Evolutionary conservation across 2,329 filamentous ascomycete genomes (phyloP).

Genomic region (Penicillium sp.): DNA sequence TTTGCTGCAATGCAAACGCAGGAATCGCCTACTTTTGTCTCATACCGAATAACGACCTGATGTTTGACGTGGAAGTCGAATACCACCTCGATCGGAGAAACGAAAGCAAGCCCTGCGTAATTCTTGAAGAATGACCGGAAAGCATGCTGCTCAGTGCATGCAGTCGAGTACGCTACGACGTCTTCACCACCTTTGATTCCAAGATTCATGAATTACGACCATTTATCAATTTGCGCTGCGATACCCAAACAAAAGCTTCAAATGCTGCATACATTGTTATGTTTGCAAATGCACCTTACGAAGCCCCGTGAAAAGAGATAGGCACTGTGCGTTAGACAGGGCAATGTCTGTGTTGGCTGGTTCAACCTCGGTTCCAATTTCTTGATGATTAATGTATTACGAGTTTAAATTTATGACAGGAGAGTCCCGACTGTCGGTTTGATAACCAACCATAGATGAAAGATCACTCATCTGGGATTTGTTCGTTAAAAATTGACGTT

Average conservation of each 20-base stretch:
- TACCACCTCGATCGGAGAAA: background rate
- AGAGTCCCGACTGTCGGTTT: background rate
- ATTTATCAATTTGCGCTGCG: background rate
- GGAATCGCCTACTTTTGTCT: conserved; percentile 7
- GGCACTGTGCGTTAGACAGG: background rate
- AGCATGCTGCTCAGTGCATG: background rate
- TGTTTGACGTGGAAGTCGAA: background rate
- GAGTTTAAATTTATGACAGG: conserved; percentile 4
- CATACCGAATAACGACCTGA: conserved; percentile 24
- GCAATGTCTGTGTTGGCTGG: background rate
- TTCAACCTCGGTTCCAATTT: background rate
- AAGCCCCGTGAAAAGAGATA: background rate
- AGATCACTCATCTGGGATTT: background rate
- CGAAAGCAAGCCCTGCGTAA: background rate
- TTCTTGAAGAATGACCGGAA: background rate
- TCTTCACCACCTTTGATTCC: background rate
- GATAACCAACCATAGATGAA: background rate
- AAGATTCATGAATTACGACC: background rate
- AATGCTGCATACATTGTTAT: background rate
- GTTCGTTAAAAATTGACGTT: background rate
- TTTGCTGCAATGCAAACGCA: conserved; percentile 29
- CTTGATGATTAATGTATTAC: conserved; percentile 10
- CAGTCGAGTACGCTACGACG: background rate
- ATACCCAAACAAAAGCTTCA: conserved; percentile 1
- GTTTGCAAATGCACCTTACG: background rate